Percentiles rank a stretch among this genome's conserved stretches.
Evolutionary conservation across 2,329 filamentous ascomycete species (phyloP).

Genomic region (Neofusicoccum umdonicola): DNA sequence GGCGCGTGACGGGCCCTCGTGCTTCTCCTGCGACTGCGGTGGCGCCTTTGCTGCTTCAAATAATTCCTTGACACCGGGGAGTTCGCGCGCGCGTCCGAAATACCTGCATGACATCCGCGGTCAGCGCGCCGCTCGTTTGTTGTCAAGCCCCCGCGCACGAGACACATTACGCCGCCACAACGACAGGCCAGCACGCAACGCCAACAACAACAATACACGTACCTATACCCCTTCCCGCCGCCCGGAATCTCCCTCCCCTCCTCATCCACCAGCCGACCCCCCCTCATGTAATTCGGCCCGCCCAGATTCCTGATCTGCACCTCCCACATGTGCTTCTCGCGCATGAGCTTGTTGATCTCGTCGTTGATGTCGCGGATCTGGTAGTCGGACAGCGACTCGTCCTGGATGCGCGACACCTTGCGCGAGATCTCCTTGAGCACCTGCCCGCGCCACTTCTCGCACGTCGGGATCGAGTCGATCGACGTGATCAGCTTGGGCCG

Average conservation of each 20-base stretch:
- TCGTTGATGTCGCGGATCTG: slow-evolving; percentile 98
- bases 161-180: background rate
- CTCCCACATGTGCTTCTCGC: slow-evolving; percentile 99
- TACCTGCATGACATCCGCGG: slow-evolving; percentile 46
- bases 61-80: slow-evolving; percentile 94
- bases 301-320: slow-evolving; percentile 91
- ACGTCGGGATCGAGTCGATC: slow-evolving; percentile 76
- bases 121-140: background rate
- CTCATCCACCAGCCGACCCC: slow-evolving; percentile 54
- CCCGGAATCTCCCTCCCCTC: slow-evolving; percentile 56
- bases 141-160: background rate
- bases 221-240: slow-evolving; percentile 83
- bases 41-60: slow-evolving; percentile 67
- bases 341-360: slow-evolving; percentile 98
- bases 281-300: slow-evolving; percentile 94
- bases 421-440: slow-evolving; percentile 95
- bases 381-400: slow-evolving; percentile 85
- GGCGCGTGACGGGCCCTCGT: slow-evolving; percentile 63
- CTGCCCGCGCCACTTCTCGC: slow-evolving; percentile 98
- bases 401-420: slow-evolving; percentile 95
- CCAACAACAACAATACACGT: slow-evolving; percentile 19
- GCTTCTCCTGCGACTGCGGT: slow-evolving; percentile 43
- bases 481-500: slow-evolving; percentile 89
- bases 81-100: slow-evolving; percentile 83
- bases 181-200: background rate